Evolutionary conservation across 2,329 filamentous ascomycete species (phyloP).

Genomic region (Fusarium sambucinum): DNA sequence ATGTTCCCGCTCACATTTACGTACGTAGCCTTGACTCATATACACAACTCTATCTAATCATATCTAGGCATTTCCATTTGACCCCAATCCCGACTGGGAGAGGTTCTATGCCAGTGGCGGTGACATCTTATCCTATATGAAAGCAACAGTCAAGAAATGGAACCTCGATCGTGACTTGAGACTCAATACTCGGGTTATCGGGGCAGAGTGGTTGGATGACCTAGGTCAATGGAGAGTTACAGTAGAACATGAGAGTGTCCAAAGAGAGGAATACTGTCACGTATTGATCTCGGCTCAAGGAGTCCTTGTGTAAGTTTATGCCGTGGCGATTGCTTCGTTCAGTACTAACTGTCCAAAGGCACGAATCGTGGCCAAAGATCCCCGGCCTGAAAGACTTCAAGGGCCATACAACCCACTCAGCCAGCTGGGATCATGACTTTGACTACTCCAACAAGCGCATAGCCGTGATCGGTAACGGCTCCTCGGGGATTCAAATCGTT

Average conservation of each 20-base stretch:
- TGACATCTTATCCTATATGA: slow-evolving; percentile 68
- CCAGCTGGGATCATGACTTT: slow-evolving; percentile 37
- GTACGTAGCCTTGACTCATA: background rate
- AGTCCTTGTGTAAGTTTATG: slow-evolving; percentile 33
- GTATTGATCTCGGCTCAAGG: slow-evolving; percentile 42
- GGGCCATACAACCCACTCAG: slow-evolving; percentile 39
- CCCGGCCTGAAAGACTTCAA: slow-evolving; percentile 38
- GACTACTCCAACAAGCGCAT: slow-evolving; percentile 42
- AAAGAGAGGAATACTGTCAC: slow-evolving; percentile 39
- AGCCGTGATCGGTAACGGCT: slow-evolving; percentile 41
- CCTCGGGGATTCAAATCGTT: slow-evolving; percentile 41
- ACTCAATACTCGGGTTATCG: slow-evolving; percentile 51
- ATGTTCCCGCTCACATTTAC: slow-evolving; percentile 41
- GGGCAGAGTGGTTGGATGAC: slow-evolving; percentile 35
- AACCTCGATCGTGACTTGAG: slow-evolving; percentile 54
- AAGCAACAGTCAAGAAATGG: slow-evolving; percentile 59
- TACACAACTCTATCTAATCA: too few relatives aligned
- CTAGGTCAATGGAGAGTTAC: slow-evolving; percentile 42
- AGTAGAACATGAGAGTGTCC: slow-evolving; percentile 26
- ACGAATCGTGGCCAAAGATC: slow-evolving; percentile 42
- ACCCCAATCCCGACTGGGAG: slow-evolving; percentile 69
- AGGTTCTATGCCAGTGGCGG: slow-evolving; percentile 67
- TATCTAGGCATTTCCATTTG: slow-evolving; percentile 60
- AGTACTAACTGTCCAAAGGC: slow-evolving; percentile 4
- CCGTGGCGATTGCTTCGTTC: too few relatives aligned